Conservation (phyloP, 495 filamentous ascomycete species). For the Umbilicaria muhlenbergii region DNA sequence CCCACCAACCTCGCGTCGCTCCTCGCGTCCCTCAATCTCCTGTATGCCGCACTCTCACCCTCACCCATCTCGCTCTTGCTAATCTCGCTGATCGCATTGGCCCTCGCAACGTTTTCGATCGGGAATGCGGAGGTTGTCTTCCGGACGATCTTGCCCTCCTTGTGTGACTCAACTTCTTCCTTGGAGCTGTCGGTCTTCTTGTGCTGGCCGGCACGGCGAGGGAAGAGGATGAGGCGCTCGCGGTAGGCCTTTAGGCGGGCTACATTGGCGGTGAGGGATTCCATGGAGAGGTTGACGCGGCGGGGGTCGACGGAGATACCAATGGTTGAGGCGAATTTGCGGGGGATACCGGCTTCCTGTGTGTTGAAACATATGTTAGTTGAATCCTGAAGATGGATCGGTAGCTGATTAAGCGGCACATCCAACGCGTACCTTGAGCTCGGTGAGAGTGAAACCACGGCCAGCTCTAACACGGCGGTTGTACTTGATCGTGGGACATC, state of each 20-base stretch:
- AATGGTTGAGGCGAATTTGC: constrained; percentile 84
- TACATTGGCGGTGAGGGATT: constrained; percentile 85
- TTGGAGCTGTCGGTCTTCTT: constrained; percentile 79
- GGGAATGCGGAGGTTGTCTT: constrained; percentile 45
- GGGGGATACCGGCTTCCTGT: constrained; percentile 89
- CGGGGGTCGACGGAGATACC: constrained; percentile 94
- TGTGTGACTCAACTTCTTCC: constrained; percentile 66
- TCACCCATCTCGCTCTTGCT: constrained; percentile 64
- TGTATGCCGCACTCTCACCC: constrained; percentile 69
- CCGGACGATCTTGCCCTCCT: constrained; percentile 43
- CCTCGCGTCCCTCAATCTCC: constrained; percentile 69
- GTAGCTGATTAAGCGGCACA: constrained; percentile 1
- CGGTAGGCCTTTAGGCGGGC: constrained; percentile 93
- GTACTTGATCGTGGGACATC: constrained; percentile 92
- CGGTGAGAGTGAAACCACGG: constrained; percentile 89
- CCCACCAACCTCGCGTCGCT: constrained; percentile 69
- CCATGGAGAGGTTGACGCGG: constrained; percentile 89
- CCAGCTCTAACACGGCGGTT: constrained; percentile 95
- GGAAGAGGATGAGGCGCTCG: constrained; percentile 90
- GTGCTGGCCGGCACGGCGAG: constrained; percentile 79
- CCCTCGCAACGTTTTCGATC: constrained; percentile 47
- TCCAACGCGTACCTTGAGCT: constrained; percentile 71
- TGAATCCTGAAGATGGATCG: background rate
- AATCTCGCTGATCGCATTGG: constrained; percentile 55
- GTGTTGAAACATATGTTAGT: constrained; percentile 8